phyloP scores from a whole-genome alignment of 345 rosid species.

The Dimocarpus longan region DNA sequence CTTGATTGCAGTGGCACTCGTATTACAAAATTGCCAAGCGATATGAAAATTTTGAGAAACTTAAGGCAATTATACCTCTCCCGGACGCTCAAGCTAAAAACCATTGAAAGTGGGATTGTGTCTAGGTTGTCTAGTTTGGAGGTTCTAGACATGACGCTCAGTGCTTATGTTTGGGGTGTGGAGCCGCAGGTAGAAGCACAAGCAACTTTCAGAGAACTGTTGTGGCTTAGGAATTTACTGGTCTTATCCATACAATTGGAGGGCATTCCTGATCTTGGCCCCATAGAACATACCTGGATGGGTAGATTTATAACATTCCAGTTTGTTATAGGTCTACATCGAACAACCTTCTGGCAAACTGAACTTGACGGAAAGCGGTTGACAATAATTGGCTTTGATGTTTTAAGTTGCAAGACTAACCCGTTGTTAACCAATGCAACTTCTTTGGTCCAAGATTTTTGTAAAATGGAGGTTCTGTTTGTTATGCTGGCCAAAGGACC shows the following conservation, averaged over 20 bases:
- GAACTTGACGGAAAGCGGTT: slow-evolving; percentile 30
- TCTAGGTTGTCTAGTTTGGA: slow-evolving; percentile 30
- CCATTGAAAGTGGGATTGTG: slow-evolving; percentile 34
- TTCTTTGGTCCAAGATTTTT: slow-evolving; percentile 24
- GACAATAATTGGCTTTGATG: slow-evolving; percentile 24
- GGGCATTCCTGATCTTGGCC: slow-evolving; percentile 27
- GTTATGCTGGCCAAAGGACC: not conserved
- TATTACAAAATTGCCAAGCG: slow-evolving; percentile 34
- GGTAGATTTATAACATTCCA: slow-evolving; percentile 29
- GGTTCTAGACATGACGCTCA: not conserved
- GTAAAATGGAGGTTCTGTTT: not conserved
- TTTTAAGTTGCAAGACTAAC: slow-evolving; percentile 23
- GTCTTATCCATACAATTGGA: slow-evolving; percentile 28
- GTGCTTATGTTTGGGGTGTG: slow-evolving; percentile 32
- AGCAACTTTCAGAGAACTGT: slow-evolving; percentile 32
- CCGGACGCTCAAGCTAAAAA: slow-evolving; percentile 36
- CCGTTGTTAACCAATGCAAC: slow-evolving; percentile 30
- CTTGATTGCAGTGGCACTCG: slow-evolving; percentile 43
- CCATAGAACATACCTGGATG: slow-evolving; percentile 25
- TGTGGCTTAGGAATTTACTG: slow-evolving; percentile 19
- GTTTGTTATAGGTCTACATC: slow-evolving; percentile 25
- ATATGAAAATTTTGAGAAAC: slow-evolving; percentile 30
- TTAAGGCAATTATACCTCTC: slow-evolving; percentile 39
- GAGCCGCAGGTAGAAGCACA: slow-evolving; percentile 21
- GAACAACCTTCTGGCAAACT: slow-evolving; percentile 29